These are phyloP conservation scores for Dissophora globulifera DNA, from an alignment of 192 early-diverging fungal genomes.

Conservation along the genomic window DNA sequence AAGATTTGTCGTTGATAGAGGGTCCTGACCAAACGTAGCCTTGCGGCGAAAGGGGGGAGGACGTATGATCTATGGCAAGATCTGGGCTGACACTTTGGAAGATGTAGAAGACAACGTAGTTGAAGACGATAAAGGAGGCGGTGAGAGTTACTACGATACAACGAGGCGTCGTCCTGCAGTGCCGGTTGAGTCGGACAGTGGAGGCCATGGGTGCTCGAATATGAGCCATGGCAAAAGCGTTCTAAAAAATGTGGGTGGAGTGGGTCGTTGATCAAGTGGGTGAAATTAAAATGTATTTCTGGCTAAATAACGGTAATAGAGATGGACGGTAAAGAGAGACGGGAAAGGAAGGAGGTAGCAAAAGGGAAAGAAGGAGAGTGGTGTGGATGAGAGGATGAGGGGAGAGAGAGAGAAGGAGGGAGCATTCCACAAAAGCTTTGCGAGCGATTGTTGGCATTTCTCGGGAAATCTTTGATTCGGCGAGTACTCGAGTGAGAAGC, in stretches of 20 bases:
- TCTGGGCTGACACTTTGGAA: constrained; percentile 3
- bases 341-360: not conserved
- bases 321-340: not conserved
- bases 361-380: not conserved
- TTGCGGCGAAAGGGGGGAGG: not conserved
- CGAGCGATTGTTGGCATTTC: too few species aligned
- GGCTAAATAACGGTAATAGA: not conserved
- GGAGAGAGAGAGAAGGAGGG: not conserved
- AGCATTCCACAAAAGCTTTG: too few species aligned
- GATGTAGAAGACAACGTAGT: constrained; percentile 26
- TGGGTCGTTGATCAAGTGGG: too few species aligned
- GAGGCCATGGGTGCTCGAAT: constrained; percentile 21
- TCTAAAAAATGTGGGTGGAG: not conserved
- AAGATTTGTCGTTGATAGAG: not conserved
- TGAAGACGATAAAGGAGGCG: constrained; percentile 37
- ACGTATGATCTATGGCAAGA: not conserved
- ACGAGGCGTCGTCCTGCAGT: constrained; percentile 6
- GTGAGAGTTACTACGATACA: constrained; percentile 41
- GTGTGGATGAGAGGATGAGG: not conserved
- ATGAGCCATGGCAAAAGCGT: constrained; percentile 15
- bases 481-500: not conserved
- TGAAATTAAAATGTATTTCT: not conserved
- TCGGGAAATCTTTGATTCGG: not conserved
- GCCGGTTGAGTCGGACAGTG: constrained; percentile 1
- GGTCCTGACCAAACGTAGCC: not conserved